phyloP scores from a whole-genome alignment of 2,329 filamentous ascomycete species.

The Cryphonectria naterciae region DNA sequence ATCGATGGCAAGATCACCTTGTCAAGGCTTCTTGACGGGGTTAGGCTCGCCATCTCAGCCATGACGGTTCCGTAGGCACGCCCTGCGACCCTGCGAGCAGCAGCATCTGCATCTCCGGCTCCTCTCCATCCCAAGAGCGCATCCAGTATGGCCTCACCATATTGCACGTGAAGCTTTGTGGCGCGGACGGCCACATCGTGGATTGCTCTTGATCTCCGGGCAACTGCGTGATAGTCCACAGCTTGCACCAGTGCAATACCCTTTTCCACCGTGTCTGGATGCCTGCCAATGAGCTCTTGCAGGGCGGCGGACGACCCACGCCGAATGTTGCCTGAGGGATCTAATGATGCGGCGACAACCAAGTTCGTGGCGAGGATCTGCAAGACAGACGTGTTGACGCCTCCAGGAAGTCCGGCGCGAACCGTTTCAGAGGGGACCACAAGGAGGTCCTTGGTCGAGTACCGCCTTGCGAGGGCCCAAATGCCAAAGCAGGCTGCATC shows the following conservation, averaged over 20 bases:
- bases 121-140: slow-evolving; percentile 85
- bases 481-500: slow-evolving; percentile 97
- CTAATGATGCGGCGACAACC: slow-evolving; percentile 79
- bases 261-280: slow-evolving; percentile 80
- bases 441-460: slow-evolving; percentile 77
- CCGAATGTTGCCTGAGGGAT: slow-evolving; percentile 90
- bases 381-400: slow-evolving; percentile 56
- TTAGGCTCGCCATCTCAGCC: slow-evolving; percentile 42
- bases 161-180: slow-evolving; percentile 68
- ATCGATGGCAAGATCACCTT: slow-evolving; percentile 40
- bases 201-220: slow-evolving; percentile 81
- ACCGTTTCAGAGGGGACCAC: slow-evolving; percentile 58
- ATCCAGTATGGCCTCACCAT: slow-evolving; percentile 70
- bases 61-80: slow-evolving; percentile 67
- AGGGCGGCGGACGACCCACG: slow-evolving; percentile 90
- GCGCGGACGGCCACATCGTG: slow-evolving; percentile 74
- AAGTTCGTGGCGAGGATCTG: slow-evolving; percentile 83
- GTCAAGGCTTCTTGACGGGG: neutral
- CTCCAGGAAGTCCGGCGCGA: slow-evolving; percentile 44
- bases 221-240: slow-evolving; percentile 92
- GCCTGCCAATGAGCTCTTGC: slow-evolving; percentile 90
- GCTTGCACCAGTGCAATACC: slow-evolving; percentile 87
- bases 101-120: slow-evolving; percentile 76
- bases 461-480: slow-evolving; percentile 88
- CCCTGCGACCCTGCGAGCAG: slow-evolving; percentile 74